Conservation (phyloP, 2,329 filamentous ascomycete species). For the Pyrenophora teres region DNA sequence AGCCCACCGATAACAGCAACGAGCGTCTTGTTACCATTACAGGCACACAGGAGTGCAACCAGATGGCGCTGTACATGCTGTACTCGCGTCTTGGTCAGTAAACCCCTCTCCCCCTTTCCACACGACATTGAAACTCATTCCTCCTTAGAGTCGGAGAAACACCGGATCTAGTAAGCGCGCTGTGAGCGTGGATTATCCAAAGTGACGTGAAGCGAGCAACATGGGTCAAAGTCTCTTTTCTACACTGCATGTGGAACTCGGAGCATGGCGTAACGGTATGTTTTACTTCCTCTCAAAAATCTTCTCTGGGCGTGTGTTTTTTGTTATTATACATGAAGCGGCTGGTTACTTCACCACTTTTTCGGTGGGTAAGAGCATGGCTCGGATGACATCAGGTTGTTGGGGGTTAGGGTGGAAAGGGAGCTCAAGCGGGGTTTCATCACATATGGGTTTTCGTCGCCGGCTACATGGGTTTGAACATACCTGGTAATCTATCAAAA, state of each 20-base stretch:
- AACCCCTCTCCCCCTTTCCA: neutral
- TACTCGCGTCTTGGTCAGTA: conserved; percentile 89
- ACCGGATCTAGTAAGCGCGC: conserved; percentile 61
- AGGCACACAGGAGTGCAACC: conserved; percentile 96
- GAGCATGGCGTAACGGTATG: conserved; percentile 17
- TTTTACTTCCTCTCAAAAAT: neutral
- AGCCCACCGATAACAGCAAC: conserved; percentile 98
- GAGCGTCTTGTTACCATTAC: conserved; percentile 97
- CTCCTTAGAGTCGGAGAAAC: conserved; percentile 72
- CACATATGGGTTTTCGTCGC: neutral
- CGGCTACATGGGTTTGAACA: conserved; percentile 8
- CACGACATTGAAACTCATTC: conserved; percentile 1
- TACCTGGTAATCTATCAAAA: conserved; percentile 18
- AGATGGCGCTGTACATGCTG: conserved; percentile 99
- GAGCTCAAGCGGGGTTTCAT: neutral
- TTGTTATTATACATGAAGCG: neutral
- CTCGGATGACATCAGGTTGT: neutral
- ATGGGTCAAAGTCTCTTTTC: neutral
- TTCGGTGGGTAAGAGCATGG: neutral
- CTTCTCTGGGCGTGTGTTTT: conserved; percentile 7
- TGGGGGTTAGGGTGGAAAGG: neutral
- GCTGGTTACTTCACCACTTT: neutral
- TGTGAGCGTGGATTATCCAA: neutral
- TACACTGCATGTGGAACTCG: conserved; percentile 12
- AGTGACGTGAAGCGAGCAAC: conserved; percentile 4